Evolutionary conservation across 2,329 filamentous ascomycete genomes (phyloP), one percentile per base, ranked within the genome.

Genomic region (Dactylellina sp.): DNA sequence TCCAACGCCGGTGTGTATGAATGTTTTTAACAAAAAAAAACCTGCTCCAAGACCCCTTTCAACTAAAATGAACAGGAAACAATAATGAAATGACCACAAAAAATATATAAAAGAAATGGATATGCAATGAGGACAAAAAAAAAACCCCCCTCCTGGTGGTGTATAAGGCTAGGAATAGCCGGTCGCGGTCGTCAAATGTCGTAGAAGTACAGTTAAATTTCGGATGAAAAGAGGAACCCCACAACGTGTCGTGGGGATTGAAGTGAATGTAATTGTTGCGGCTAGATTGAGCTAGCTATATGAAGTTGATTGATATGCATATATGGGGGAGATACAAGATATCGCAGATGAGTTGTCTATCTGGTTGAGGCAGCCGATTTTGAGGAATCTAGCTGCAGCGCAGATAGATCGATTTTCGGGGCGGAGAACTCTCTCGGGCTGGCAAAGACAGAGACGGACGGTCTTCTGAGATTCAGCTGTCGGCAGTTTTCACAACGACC

Each of bases 1-100:
- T 37, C 53, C 61, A 74, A 74, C 53, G 61, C 61, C 70, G 53
- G 40, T 60, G 40, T 68, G 50, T 65, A 65, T 74, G 70, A 60
- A 32, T 9, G 39, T 61, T 59, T 55, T 72, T 53, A 47, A 55
- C 42, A 40, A 59, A 37, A 60, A 39, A 66, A 53, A 52, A 55
- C 46, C 52, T 32, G 9, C 28, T 32, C 60, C 57, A 60, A 25
- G 60, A 72, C 53, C 52, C 55, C 60, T 64, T 74, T 55, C 35
- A 50, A 32, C 28, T 32, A 32, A 9, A 32, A 40, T 40, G 14
- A 14, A 50, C 9, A 50, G 14, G 40, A 62, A 49, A 55, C 60
- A 64, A 60, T 49, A 72, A 53, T 60, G 44, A 59, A 62, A 53
- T 50, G 25, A 40, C 12, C 12, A 16, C 6, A 28, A 53, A 53